These are phyloP conservation scores for Lipomyces kockii DNA, from an alignment of 805 yeast species.

Conservation along the genomic window DNA sequence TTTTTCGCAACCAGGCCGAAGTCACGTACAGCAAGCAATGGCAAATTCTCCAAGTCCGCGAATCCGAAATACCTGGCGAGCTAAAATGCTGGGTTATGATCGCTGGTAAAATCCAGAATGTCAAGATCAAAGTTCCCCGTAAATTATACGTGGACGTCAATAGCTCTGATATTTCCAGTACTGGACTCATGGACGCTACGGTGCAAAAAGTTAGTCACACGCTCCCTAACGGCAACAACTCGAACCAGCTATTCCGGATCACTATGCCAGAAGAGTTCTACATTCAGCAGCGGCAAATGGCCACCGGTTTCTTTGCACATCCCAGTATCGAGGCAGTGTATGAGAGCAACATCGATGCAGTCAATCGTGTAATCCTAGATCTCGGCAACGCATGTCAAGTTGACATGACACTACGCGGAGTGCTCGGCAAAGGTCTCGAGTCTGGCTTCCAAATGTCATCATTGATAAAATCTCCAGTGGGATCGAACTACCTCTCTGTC, in stretches of 20 bases:
- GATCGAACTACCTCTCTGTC: conserved; percentile 58
- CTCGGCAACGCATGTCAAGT: conserved; percentile 76
- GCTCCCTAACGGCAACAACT: conserved; percentile 68
- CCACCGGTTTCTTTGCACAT: conserved; percentile 67
- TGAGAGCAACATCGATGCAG: conserved; percentile 70
- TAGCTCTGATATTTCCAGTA: conserved; percentile 50
- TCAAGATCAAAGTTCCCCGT: conserved; percentile 75
- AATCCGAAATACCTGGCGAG: conserved; percentile 69
- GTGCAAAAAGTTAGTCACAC: conserved; percentile 63
- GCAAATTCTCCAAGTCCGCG: conserved; percentile 78
- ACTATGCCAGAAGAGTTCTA: conserved; percentile 70
- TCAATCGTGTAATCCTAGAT: conserved; percentile 76
- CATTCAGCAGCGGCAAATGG: conserved; percentile 58
- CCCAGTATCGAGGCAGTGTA: conserved; percentile 68
- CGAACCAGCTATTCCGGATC: conserved; percentile 60
- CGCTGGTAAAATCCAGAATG: conserved; percentile 71
- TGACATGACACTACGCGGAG: conserved; percentile 74
- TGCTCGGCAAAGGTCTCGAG: conserved; percentile 82
- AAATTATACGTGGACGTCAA: conserved; percentile 71
- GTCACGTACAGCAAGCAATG: conserved; percentile 71
- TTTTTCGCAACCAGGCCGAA: conserved; percentile 80
- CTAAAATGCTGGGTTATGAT: conserved; percentile 72
- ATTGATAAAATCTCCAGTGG: conserved; percentile 42
- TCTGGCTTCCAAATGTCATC: conserved; percentile 68
- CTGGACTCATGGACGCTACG: conserved; percentile 53